Evolutionary conservation across 169 alveolate genomes (phyloP).

Genomic region (Plasmodium coatneyi): DNA sequence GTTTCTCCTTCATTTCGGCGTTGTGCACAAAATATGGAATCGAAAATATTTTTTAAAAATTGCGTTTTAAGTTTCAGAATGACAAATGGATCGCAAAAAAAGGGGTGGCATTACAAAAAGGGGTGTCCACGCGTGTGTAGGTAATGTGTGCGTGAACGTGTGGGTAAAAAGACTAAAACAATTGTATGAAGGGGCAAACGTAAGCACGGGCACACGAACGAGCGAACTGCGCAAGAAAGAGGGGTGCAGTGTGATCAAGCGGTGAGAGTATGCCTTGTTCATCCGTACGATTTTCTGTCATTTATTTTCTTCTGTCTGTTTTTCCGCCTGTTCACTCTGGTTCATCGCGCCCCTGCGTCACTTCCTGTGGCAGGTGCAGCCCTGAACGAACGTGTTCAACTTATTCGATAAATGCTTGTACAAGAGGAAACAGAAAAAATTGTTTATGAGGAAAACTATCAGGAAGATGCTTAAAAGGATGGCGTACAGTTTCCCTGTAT

Average conservation of each 20-base stretch:
- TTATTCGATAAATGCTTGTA: slow-evolving; percentile 8
- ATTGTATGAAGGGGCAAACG: background rate
- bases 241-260: background rate
- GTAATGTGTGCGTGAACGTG: background rate
- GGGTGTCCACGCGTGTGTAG: background rate
- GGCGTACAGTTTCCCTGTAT: background rate
- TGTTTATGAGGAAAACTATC: background rate
- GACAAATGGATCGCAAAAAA: background rate
- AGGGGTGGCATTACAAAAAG: background rate
- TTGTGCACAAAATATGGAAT: background rate
- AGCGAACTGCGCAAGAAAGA: background rate
- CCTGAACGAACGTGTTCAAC: background rate
- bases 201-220: background rate
- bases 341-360: background rate
- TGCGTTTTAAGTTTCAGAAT: background rate
- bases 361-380: background rate
- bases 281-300: background rate
- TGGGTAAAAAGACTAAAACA: background rate
- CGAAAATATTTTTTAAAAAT: background rate
- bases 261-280: background rate
- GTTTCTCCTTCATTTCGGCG: background rate
- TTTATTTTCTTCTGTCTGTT: background rate
- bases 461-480: background rate
- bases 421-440: slow-evolving; percentile 1
- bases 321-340: background rate